A percentile compares a stretch with the other conserved stretches of the same genome.
These are phyloP conservation scores for Leccinum barrowsii DNA, from an alignment of 768 basidiomycete genomes.

Conservation along the genomic window DNA sequence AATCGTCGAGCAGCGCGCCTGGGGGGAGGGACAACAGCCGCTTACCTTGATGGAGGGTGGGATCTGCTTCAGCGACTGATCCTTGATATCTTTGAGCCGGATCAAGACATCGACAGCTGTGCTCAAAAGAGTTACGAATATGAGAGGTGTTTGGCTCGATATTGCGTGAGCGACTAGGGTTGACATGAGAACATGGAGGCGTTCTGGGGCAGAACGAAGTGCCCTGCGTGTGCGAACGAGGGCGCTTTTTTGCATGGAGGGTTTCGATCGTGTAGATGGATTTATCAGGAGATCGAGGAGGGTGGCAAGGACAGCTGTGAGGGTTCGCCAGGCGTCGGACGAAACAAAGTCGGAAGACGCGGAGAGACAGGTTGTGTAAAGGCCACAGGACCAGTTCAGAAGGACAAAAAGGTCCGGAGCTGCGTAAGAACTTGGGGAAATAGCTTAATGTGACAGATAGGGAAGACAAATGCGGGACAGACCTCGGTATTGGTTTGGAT, in stretches of 20 bases:
- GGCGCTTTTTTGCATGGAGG: slow-evolving; percentile 57
- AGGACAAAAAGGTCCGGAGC: slow-evolving; percentile 64
- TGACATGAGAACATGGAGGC: slow-evolving; percentile 48
- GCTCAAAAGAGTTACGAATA: slow-evolving; percentile 55
- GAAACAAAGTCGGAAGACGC: slow-evolving; percentile 42
- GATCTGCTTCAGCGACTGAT: slow-evolving; percentile 40
- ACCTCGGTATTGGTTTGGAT: slow-evolving; percentile 57
- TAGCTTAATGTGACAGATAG: not conserved
- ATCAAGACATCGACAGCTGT: slow-evolving; percentile 67
- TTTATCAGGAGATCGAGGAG: slow-evolving; percentile 59
- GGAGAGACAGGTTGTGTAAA: slow-evolving; percentile 53
- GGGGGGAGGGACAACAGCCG: not conserved
- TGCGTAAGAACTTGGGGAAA: slow-evolving; percentile 44
- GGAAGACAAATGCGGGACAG: slow-evolving; percentile 21
- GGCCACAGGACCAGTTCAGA: slow-evolving; percentile 64
- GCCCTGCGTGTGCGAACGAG: slow-evolving; percentile 62
- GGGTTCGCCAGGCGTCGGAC: slow-evolving; percentile 47
- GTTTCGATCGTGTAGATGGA: slow-evolving; percentile 49
- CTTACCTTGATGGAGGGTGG: slow-evolving; percentile 46
- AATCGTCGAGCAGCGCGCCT: not conserved
- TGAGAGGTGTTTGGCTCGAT: slow-evolving; percentile 40
- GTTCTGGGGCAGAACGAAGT: slow-evolving; percentile 56
- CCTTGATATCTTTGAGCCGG: slow-evolving; percentile 56
- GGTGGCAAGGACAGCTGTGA: slow-evolving; percentile 55
- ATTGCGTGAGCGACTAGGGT: slow-evolving; percentile 53